A percentile compares a stretch with the other conserved stretches of the same genome.
These are phyloP conservation scores for Wickerhamiella brachini DNA, from an alignment of 805 yeast genomes.

Conservation along the genomic window DNA sequence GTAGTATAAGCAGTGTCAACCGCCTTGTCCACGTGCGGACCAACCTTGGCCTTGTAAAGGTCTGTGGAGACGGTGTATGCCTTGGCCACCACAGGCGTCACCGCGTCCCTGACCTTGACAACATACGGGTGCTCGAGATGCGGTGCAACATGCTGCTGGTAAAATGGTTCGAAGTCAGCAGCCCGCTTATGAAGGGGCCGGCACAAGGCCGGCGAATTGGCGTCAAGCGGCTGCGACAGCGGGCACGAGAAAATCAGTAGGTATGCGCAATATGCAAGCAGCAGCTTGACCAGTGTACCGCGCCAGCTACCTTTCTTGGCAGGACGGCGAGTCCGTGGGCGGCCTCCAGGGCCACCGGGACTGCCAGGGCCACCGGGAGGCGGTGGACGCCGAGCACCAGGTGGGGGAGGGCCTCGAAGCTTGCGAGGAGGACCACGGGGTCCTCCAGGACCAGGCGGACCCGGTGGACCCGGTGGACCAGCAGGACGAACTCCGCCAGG, in stretches of 20 bases:
- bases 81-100: neutral
- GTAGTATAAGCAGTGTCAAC: neutral
- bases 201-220: neutral
- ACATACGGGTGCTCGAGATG: neutral
- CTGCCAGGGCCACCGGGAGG: neutral
- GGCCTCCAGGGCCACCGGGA: neutral
- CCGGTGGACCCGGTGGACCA: neutral
- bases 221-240: neutral
- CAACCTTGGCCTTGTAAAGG: neutral
- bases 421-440: neutral
- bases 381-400: neutral
- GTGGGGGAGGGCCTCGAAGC: neutral
- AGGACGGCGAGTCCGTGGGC: neutral
- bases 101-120: neutral
- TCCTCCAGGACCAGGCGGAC: neutral
- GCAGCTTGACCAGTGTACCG: neutral
- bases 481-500: neutral
- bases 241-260: conserved; percentile 1
- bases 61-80: neutral
- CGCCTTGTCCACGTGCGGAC: neutral
- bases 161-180: neutral
- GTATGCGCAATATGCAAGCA: neutral
- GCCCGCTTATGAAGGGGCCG: neutral
- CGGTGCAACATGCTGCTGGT: neutral
- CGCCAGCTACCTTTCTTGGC: conserved; percentile 1